Base-by-base conservation (phyloP, 371 early-diverging fungal genomes). In the Rhizopus sp. region DNA sequence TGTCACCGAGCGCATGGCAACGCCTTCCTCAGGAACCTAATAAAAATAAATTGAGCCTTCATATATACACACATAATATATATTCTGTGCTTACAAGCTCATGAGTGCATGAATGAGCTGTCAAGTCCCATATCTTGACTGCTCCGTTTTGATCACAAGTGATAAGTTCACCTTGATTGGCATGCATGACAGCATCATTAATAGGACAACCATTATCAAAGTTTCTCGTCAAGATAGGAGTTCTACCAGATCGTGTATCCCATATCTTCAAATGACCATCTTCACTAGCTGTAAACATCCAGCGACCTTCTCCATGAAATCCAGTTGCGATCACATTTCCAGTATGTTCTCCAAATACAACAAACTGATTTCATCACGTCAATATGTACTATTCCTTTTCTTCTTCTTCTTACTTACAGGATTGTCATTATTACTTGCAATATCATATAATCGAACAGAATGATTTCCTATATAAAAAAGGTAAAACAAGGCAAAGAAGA, bases 171-270 rank as follows among this genome's bases (percentile, higher is more conserved):
- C 93, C 96, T 70, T 95, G 95, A 65, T 97, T 84, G 0, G 98
- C 96, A 74, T 97, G 96, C 66, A 97, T 94, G 2, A 92, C 93
- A 23, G 95, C 90, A 69, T 96, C 96, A 59, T 92, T 96, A 52
- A 98, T 94, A 7, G 93, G 88, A 5, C 90, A 84, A 55, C 90
- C 90, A 63, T 94, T 92, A 54, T 93, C 87, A 69, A 95, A 91
- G 58, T 92, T 90, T 15, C 93, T 81, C 51, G 93, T 92, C 34
- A 91, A 72, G 5, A 85, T 87, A 0, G 92, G 90, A 23, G 88
- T 88, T 7, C 74, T 59, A 38, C 60, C 60, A 9, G 73, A 63
- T 44, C 63, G 59, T 46, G 90, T 84, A 69, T 95, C 96, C 91
- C 91, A 94, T 34, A 95, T 90, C 73, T 96, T 94, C 53, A 98